Evolutionary conservation across 768 basidiomycete genomes (phyloP), one percentile per base, ranked within the genome.

Genomic region (Agaricus blazei): DNA sequence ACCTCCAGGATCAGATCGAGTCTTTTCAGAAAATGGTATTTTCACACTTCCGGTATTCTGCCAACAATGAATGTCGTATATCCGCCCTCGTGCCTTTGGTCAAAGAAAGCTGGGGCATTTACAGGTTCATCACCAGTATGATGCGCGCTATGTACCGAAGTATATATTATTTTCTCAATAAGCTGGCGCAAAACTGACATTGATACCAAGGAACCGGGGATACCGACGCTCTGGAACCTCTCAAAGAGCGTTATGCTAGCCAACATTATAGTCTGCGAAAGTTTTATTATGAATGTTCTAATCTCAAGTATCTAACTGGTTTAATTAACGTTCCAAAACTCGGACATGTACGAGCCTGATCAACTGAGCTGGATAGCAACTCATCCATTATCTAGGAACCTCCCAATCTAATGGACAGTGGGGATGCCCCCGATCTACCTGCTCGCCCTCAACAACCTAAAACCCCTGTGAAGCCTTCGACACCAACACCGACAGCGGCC

Each of bases 241-340:
- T 99, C 19, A 81, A 87, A 44, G 82, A 90, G 66, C 85, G 97
- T 31, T 99, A 88, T 72, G 85, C 82, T 57, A 81, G 90, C 24
- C 97, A 98, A 65, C 97, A 99, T 65, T 86, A 94, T 65, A 88
- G 84, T 60, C 80, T 99, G 9, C 87, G 97, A 59, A 93, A 96
- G 68, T 99, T 97, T 74, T 98, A 98, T 75, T 98, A 98, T 68
- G 97, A 99, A 68, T 99, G 97, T 68, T 97, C 94, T 9, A 98
- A 98, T 72, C 82, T 99, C 61, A 98, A 97, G 69, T 99, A 97
- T 70, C 73, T 99, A 51, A 99, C 97, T 9, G 92, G 95, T 44
- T 80, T 99, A 31, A 97, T 98, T 65, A 99, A 98, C 68, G 95
- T 99, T 2, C 97, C 97, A 9, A 99, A 98, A 70, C 80, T 99